Conservation (phyloP, 768 basidiomycete genomes). For the Russula dissimulans region DNA sequence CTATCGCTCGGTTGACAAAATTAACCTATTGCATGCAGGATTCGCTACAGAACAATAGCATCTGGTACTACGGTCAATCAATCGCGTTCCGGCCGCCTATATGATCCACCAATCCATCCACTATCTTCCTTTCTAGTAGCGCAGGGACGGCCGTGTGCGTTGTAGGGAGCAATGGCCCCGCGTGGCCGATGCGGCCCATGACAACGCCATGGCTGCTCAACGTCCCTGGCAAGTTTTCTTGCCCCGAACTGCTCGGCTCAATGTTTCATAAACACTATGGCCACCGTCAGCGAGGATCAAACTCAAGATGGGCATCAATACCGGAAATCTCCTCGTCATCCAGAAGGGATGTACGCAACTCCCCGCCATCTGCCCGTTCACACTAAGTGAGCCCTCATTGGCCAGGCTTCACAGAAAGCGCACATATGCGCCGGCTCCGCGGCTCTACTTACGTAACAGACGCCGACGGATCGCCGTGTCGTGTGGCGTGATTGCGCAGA, state of each 20-base stretch:
- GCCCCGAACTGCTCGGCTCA: neutral
- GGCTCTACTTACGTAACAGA: slow-evolving; percentile 1
- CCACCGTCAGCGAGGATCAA: slow-evolving; percentile 5
- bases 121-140: neutral
- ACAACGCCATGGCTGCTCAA: neutral
- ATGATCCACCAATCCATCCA: neutral
- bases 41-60: neutral
- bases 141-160: too few relatives aligned
- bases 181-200: neutral
- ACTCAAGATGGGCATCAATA: neutral
- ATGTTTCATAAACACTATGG: neutral
- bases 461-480: slow-evolving; percentile 15
- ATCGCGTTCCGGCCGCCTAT: neutral
- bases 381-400: neutral
- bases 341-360: neutral
- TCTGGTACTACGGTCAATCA: neutral
- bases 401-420: neutral
- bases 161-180: too few relatives aligned
- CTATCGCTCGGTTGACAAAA: neutral
- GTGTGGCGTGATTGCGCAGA: slow-evolving; percentile 14
- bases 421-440: neutral
- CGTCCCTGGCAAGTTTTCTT: neutral
- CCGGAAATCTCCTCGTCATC: neutral
- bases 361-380: neutral
- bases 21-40: neutral